phyloP scores from a whole-genome alignment of 495 filamentous ascomycete genomes.

The Pyrenopolyporus hunteri region DNA sequence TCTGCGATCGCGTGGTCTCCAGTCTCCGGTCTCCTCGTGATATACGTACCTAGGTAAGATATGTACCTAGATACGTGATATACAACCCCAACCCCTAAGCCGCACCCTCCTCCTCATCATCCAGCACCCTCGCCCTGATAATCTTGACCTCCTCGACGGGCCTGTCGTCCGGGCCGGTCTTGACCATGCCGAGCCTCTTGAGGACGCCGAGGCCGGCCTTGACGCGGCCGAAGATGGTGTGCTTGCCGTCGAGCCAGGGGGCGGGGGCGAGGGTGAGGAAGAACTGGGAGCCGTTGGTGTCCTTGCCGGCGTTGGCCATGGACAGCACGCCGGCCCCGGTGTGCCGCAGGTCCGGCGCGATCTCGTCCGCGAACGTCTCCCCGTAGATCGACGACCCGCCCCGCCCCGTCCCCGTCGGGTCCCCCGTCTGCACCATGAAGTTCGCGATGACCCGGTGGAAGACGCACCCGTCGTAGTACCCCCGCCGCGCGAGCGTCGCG shows the following conservation, averaged over 20 bases:
- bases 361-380: conserved; percentile 95
- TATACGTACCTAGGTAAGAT: too few species aligned
- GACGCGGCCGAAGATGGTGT: conserved; percentile 96
- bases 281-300: conserved; percentile 88
- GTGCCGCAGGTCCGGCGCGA: conserved; percentile 76
- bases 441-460: conserved; percentile 96
- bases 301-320: conserved; percentile 94
- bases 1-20: too few species aligned
- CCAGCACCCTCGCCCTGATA: conserved; percentile 68
- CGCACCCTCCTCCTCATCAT: conserved; percentile 52
- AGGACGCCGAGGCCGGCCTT: conserved; percentile 83
- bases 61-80: too few species aligned
- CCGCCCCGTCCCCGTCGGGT: conserved; percentile 94
- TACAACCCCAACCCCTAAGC: too few species aligned
- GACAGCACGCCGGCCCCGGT: conserved; percentile 91
- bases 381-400: conserved; percentile 92
- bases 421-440: conserved; percentile 97
- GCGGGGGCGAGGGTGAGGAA: conserved; percentile 96
- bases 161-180: conserved; percentile 79
- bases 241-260: conserved; percentile 96
- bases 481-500: conserved; percentile 71
- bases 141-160: conserved; percentile 87
- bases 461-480: conserved; percentile 83
- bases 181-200: conserved; percentile 88
- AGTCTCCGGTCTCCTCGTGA: neutral